Base-by-base conservation (phyloP, 352 stramenopile genomes). In the Saprolegnia parasitica region DNA sequence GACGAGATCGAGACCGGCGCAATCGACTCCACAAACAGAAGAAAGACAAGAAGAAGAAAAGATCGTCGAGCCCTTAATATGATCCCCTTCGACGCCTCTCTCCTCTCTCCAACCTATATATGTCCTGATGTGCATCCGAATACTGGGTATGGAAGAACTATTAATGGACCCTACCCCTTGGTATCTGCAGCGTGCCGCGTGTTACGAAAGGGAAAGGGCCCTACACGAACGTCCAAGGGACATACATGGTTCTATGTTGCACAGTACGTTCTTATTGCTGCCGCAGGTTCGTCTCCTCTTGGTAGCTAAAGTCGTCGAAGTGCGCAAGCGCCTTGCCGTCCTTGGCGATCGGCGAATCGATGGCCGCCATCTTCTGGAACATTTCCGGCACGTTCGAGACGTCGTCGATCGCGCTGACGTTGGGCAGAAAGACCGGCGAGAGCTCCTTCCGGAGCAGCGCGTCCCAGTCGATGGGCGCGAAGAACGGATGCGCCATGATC, bases 291-390 rank as follows among this genome's bases (percentile, higher is more conserved):
- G 71, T 42, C 0, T 95, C 85, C 78, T 94, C 87, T 70, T 94
- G 86, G 76, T 93, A 95, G 65, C 85, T 91, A 72, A 95, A 95
- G 77, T 95, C 86, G 64, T 95, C 87, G 73, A 95, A 95, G 75
- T 95, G 87, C 54, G 93, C 83, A 6, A 84, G 83, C 42, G 92
- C 84, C 49, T 85, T 83, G 56, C 82, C 89, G 73, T 94, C 92
- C 63, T 90, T 92, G 81, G 88, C 90, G 35, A 94, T 85, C 32
- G 87, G 87, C 50, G 87, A 95, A 73, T 95, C 87, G 35, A 95
- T 81, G 0, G 87, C 86, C 15, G 83, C 86, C 87, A 95, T 95
- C 61, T 91, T 91, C 75, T 94, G 87, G 74, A 95, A 95, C 84
- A 94, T 93, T 67, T 93, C 83, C 0, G 87, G 87, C 42, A 94